Evolutionary conservation across 179 eudicot genomes (phyloP).

Genomic region (Camellia oleifera): DNA sequence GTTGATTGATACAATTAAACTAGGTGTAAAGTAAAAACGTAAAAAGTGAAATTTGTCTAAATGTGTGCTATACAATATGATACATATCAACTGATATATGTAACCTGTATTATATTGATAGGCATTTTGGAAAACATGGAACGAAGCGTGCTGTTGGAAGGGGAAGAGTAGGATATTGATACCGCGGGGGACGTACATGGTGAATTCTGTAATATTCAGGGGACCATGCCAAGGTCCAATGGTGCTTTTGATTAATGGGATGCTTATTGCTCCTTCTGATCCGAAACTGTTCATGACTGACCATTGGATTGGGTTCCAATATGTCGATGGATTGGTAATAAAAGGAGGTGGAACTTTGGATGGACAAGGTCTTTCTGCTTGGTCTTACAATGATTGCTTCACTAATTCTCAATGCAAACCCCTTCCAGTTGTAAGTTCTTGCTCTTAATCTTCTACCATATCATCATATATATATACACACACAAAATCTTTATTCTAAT

Average conservation of each 20-base stretch:
- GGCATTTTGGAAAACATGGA: constrained; percentile 67
- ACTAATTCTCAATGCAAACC: constrained; percentile 22
- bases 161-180: constrained; percentile 34
- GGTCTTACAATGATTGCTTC: constrained; percentile 27
- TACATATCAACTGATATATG: not conserved
- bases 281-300: constrained; percentile 15
- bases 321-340: constrained; percentile 36
- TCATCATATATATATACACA: no score
- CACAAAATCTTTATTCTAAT: no score
- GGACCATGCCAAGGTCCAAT: constrained; percentile 52
- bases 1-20: no score
- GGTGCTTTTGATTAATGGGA: constrained; percentile 33
- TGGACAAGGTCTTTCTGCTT: constrained; percentile 44
- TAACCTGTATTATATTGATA: not conserved
- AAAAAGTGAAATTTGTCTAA: no score
- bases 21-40: no score
- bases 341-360: constrained; percentile 56
- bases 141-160: constrained; percentile 39
- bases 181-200: constrained; percentile 40
- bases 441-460: no score
- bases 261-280: constrained; percentile 38
- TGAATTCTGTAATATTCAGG: constrained; percentile 25
- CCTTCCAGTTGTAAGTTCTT: constrained; percentile 40
- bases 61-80: no score
- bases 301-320: constrained; percentile 46